Evolutionary conservation across 2,329 filamentous ascomycete genomes (phyloP), one percentile per base, ranked within the genome.

Genomic region (Colletotrichum australisinense): DNA sequence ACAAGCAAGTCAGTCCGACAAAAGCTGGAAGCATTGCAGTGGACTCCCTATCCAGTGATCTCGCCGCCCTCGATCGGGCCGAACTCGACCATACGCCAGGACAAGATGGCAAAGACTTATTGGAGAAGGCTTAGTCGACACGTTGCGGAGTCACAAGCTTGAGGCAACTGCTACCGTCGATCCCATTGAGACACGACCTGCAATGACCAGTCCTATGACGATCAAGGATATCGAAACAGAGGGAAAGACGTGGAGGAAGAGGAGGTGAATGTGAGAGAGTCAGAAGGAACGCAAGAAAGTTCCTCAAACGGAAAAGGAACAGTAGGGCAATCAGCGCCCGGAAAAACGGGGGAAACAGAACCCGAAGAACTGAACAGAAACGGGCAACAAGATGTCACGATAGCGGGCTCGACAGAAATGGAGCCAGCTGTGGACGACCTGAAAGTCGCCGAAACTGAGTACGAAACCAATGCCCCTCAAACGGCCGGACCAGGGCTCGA

Each of bases 291-390:
- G 19, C 11, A 56, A 52, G 38, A n/a, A 16, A 26, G 49, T 42
- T 42, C 55, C 28, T 26, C 26, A 7, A 38, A 38, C 56, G 30
- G 16, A 38, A 59, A 53, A 71, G 28, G 35, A 32, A 67, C 55
- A 57, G 49, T 38, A 67, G 69, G 73, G 67, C 72, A 67, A 72
- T 11, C 66, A 60, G 73, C 30, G 53, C 63, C 63, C 42, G 22
- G 42, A 49, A 63, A 66, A 52, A 63, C 67, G 75, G 76, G 75
- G 76, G 35, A 58, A 22, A 76, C 76, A 76, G 75, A 35, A 77
- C 76, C 76, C 73, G 56, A 49, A 49, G 46, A 68, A 56, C 62
- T 12, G 30, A 66, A 72, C 69, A 69, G 74, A 46, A 28, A 57
- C 38, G 46, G 69, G 62, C 55, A 66, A 9, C 57, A 42, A 5